A percentile compares a stretch with the other conserved stretches of the same genome.
phyloP scores from a whole-genome alignment of 345 rosid species.

The Lumnitzera racemosa region DNA sequence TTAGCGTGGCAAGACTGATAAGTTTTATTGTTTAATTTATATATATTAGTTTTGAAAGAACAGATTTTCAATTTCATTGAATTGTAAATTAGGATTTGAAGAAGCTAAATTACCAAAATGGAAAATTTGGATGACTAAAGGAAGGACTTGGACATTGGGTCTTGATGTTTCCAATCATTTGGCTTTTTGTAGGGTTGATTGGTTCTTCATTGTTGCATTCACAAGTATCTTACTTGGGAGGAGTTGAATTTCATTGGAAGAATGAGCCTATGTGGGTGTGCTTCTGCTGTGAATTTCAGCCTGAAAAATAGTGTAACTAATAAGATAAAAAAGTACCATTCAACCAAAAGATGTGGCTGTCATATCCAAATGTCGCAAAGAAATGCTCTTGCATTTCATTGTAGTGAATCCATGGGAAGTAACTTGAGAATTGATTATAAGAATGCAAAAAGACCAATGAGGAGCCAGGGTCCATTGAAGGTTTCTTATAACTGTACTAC shows the following conservation, averaged over 20 bases:
- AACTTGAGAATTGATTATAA: constrained; percentile 27
- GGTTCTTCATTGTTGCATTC: too few relatives aligned
- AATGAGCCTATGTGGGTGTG: constrained; percentile 45
- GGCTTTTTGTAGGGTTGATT: too few relatives aligned
- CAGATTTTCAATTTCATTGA: too few relatives aligned
- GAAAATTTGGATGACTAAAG: too few relatives aligned
- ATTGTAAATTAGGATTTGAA: too few relatives aligned
- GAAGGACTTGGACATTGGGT: too few relatives aligned
- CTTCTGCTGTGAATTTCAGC: constrained; percentile 43
- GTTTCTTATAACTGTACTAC: constrained; percentile 12
- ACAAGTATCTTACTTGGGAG: too few relatives aligned
- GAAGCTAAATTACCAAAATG: too few relatives aligned
- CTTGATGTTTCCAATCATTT: too few relatives aligned
- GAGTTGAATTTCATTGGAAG: not conserved
- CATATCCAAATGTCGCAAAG: not conserved
- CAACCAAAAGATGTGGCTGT: not conserved
- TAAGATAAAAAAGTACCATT: not conserved
- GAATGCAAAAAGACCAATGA: constrained; percentile 25
- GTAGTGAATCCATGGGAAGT: constrained; percentile 40
- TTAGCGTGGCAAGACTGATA: too few relatives aligned
- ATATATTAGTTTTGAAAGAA: too few relatives aligned
- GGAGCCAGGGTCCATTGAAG: constrained; percentile 35
- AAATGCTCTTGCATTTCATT: constrained; percentile 25
- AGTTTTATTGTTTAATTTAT: too few relatives aligned
- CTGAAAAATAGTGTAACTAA: constrained; percentile 13